Evolutionary conservation across 768 basidiomycete species (phyloP), one percentile per base, ranked within the genome.

Genomic region (Phylloporus sp.): DNA sequence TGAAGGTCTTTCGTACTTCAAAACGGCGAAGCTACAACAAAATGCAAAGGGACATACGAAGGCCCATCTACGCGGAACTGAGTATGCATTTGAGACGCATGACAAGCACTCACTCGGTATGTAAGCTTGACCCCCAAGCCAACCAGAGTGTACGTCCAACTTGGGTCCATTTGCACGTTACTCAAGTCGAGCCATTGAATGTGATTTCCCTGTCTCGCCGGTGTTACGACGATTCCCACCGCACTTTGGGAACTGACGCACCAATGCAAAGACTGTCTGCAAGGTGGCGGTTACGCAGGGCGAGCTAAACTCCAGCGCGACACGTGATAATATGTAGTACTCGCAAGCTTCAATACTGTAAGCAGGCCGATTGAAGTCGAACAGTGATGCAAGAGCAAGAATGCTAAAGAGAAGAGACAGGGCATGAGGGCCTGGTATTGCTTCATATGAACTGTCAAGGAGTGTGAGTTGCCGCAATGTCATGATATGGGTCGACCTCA

Each of bases 381-480:
- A 80, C n/a, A 86, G 68, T 1, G 74, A 66, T 0, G 77, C 85
- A 21, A 89, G 71, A 6, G 84, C 78, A 51, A 90, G 80, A 11
- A 87, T 62, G 34, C 76, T 74, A 58, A 82, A 85, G 17, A 89
- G 70, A 22, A 88, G 70, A 0, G 84, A 71, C 14, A 86, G 66
- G 1, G 74, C 64, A 48, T 86, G 80, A n/a, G 74, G 65, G n/a
- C 62, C 64, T 8, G 69, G 59, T 37, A 72, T 53, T 7, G 54
- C 55, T 36, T 71, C 71, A 11, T 70, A 71, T 5, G 68, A 70
- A 13, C 75, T 75, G 46, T 23, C n/a, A 28, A 49, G 38, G 33
- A 29, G 20, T 42, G 15, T 54, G 34, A 58, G 46, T 24, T 20
- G 20, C 13, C 3, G 33, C 31, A 29, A 28, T 24, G 15, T 21